These are phyloP conservation scores for Hymenoscyphus fructigenus DNA, from an alignment of 2,329 filamentous ascomycete species.

Conservation along the genomic window DNA sequence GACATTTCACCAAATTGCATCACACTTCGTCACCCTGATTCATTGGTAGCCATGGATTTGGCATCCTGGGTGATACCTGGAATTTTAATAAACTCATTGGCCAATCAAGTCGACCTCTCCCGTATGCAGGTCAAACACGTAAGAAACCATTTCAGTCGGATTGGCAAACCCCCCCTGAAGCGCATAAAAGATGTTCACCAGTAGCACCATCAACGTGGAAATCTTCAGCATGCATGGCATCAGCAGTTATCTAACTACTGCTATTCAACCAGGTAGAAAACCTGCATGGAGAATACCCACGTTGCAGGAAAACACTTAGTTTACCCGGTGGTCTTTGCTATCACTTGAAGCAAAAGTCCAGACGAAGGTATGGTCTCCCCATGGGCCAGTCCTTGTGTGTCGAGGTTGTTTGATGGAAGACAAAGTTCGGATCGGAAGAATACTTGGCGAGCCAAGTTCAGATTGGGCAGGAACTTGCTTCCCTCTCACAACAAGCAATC, in stretches of 20 bases:
- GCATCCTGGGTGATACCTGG: neutral
- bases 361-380: neutral
- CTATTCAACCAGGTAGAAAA: neutral
- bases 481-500: neutral
- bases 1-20: neutral
- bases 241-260: neutral
- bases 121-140: slow-evolving; percentile 8
- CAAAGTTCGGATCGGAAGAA: neutral
- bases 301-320: neutral
- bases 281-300: neutral
- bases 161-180: neutral
- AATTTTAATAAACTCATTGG: slow-evolving; percentile 5
- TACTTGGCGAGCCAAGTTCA: neutral
- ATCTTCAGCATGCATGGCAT: slow-evolving; percentile 1
- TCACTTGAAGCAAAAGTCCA: neutral
- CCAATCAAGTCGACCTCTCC: slow-evolving; percentile 3
- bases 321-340: neutral
- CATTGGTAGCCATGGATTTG: neutral
- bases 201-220: neutral
- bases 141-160: slow-evolving; percentile 7
- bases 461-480: neutral
- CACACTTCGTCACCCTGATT: neutral
- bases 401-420: neutral
- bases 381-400: neutral
- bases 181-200: neutral